Percentiles rank a stretch among this genome's conserved stretches.
phyloP scores from a whole-genome alignment of 148 eudicot species.

The Camellia japonica region DNA sequence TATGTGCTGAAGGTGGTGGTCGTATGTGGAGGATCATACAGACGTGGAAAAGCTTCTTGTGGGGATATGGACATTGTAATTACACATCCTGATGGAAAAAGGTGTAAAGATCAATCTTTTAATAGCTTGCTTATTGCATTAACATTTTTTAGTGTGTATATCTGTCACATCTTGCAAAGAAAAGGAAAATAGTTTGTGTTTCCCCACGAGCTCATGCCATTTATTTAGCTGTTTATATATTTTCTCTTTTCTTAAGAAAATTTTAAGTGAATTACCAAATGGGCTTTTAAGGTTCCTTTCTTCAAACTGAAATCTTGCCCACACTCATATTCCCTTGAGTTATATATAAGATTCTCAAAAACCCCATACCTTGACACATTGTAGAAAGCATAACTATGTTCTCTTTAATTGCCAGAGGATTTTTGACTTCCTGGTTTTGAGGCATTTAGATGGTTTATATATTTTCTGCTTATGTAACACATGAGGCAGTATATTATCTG shows the following conservation, averaged over 20 bases:
- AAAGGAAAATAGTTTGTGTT: neutral
- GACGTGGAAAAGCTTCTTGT: constrained; percentile 92
- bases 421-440: neutral
- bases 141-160: neutral
- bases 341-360: neutral
- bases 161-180: neutral
- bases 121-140: neutral
- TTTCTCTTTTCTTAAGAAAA: neutral
- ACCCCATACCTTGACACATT: neutral
- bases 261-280: neutral
- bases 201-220: neutral
- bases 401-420: neutral
- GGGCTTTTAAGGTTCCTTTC: neutral
- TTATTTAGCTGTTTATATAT: neutral
- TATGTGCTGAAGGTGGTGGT: constrained; percentile 51
- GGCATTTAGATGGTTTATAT: neutral
- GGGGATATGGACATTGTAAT: constrained; percentile 94
- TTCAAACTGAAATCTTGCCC: neutral
- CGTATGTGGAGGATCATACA: constrained; percentile 92
- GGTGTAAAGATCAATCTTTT: constrained; percentile 37
- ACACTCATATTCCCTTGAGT: neutral
- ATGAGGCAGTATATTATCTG: neutral
- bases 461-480: neutral
- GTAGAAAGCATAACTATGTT: neutral
- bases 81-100: constrained; percentile 92